Evolutionary conservation across 2,329 filamentous ascomycete species (phyloP), one percentile per base, ranked within the genome.

Genomic region (Exserohilum turcica): DNA sequence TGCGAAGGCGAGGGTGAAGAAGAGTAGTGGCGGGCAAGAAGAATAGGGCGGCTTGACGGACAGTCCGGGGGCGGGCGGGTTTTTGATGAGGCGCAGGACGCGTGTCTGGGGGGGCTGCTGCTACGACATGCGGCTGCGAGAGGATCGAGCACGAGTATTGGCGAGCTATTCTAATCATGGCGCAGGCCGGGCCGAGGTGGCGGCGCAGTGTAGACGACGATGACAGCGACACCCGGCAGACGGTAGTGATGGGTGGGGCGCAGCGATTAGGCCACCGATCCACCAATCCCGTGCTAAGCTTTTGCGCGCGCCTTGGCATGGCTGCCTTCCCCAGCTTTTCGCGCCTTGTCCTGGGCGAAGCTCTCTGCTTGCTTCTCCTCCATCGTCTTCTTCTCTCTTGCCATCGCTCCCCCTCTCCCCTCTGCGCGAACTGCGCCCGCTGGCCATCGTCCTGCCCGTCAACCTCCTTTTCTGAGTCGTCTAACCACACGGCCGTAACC

Each of bases 271-370:
- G 18, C 38, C 21, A 40, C 24, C 16, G 27, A 13, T 18, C 40
- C 28, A 43, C 29, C 19, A 15, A 9, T 43, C 29, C 40, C 29
- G 40, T 13, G 40, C 40, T 33, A 43, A 43, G 40, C 40, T 43
- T 43, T 43, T 33, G 16, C 32, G 12, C 28, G 16, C 28, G 15
- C n/a, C 40, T 43, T 33, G 29, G 29, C 12, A 10, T 16, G n/a
- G 24, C 16, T 42, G 39, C 19, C 39, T 33, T 43, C 40, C 40
- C 40, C 40, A n/a, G 40, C 27, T 43, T 43, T 40, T n/a, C 36
- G 5, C n/a, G 13, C 4, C 18, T 35, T 35, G 21, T 35, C 13
- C 15, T 15, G 13, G 32, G 32, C 32, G 15, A 35, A n/a, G 32
- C 13, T n/a, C 32, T 35, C 15, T 35, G n/a, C 12, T 35, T 35